Evolutionary conservation across 257 asterid species (phyloP).

Genomic region (Solanum corneliomulleri): DNA sequence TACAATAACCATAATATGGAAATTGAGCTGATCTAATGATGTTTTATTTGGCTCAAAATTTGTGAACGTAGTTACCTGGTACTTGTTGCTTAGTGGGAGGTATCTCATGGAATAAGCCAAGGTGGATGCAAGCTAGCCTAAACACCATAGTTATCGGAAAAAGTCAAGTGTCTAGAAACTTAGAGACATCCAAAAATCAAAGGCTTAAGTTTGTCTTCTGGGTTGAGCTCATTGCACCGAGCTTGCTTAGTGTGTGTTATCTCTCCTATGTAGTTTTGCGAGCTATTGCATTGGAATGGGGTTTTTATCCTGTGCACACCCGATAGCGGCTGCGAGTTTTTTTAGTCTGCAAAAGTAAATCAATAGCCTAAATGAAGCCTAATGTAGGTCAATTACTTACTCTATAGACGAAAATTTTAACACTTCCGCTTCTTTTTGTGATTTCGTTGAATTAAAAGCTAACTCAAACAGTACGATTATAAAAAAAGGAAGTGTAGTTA

Average conservation of each 20-base stretch:
- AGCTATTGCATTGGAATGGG: too few species aligned
- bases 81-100: background rate
- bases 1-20: background rate
- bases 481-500: background rate
- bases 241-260: too few species aligned
- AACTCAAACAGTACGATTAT: rapidly evolving
- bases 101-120: background rate
- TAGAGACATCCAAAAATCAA: too few species aligned
- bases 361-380: too few species aligned
- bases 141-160: background rate
- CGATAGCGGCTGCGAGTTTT: too few species aligned
- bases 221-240: too few species aligned
- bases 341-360: too few species aligned
- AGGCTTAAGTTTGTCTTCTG: too few species aligned
- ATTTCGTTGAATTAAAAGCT: background rate
- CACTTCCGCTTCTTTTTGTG: too few species aligned
- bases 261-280: too few species aligned
- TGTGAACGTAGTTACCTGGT: background rate
- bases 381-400: background rate
- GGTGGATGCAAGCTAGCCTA: background rate
- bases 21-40: background rate
- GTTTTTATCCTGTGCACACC: too few species aligned
- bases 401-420: background rate
- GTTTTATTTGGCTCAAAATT: background rate
- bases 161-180: too few species aligned